Conservation (phyloP, 306 rosid genomes). For the Cicer pinnatifidum region DNA sequence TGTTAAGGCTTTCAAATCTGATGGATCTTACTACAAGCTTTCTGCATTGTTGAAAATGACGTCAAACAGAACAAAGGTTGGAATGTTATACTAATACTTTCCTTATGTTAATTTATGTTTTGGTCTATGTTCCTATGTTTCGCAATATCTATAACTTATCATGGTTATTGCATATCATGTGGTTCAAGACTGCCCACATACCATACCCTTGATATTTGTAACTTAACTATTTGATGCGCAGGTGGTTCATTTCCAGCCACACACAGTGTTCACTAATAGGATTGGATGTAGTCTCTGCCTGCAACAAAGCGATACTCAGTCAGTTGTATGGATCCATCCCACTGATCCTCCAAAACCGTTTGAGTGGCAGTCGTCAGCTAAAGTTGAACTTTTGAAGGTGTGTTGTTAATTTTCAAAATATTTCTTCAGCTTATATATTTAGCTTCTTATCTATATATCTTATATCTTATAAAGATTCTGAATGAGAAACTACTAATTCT, state of each 20-base stretch:
- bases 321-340: constrained; percentile 82
- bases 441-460: constrained; percentile 16
- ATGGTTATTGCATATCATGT: constrained; percentile 14
- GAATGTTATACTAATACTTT: constrained; percentile 28
- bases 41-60: constrained; percentile 84
- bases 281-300: constrained; percentile 85
- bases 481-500: not conserved
- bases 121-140: constrained; percentile 3
- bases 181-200: constrained; percentile 37
- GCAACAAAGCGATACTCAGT: constrained; percentile 85
- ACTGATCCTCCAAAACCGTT: constrained; percentile 86
- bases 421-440: constrained; percentile 30
- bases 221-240: constrained; percentile 53
- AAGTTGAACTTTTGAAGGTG: constrained; percentile 85
- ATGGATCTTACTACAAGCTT: constrained; percentile 94
- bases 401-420: constrained; percentile 13
- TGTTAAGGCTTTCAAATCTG: constrained; percentile 81
- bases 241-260: constrained; percentile 91
- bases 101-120: constrained; percentile 15
- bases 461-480: constrained; percentile 35
- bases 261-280: constrained; percentile 80
- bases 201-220: not conserved
- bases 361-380: constrained; percentile 80
- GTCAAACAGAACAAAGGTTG: constrained; percentile 94
- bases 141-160: constrained; percentile 29